phyloP scores from a whole-genome alignment of 2,329 filamentous ascomycete genomes.

The Xylariaceae sp. region DNA sequence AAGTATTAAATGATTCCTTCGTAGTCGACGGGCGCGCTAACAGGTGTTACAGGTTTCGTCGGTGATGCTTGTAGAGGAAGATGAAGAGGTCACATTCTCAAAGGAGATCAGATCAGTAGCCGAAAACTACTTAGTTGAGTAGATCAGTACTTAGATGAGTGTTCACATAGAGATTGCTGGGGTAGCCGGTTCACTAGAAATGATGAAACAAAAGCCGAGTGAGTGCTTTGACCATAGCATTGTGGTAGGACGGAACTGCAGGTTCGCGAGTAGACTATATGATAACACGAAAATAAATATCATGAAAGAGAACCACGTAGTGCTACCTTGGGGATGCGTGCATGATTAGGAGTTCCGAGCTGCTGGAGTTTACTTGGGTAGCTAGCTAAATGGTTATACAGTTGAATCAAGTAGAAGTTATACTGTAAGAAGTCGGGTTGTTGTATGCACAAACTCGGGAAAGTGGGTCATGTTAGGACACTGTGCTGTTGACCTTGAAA shows the following conservation, averaged over 20 bases:
- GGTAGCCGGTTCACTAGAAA: not conserved
- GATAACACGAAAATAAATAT: constrained; percentile 8
- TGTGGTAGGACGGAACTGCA: not conserved
- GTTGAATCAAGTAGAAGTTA: not conserved
- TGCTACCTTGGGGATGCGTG: too few relatives aligned
- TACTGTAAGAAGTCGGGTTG: not conserved
- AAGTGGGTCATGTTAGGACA: constrained; percentile 33
- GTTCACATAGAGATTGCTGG: not conserved
- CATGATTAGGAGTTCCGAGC: too few relatives aligned
- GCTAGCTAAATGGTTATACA: not conserved
- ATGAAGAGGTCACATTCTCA: constrained; percentile 80
- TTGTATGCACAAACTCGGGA: not conserved
- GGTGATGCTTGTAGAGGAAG: constrained; percentile 75
- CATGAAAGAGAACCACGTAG: not conserved
- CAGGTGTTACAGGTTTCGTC: constrained; percentile 63
- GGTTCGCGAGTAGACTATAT: not conserved
- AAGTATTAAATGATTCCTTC: constrained; percentile 52
- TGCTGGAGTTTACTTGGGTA: not conserved
- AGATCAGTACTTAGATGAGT: constrained; percentile 41
- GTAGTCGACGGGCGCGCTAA: constrained; percentile 6
- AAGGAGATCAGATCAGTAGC: constrained; percentile 81
- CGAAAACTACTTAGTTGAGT: constrained; percentile 80
- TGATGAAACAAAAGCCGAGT: not conserved
- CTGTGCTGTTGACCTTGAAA: constrained; percentile 14
- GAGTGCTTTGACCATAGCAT: not conserved